Conservation (phyloP, 1,284 basidiomycete species). For the Coriolopsis trogii region DNA sequence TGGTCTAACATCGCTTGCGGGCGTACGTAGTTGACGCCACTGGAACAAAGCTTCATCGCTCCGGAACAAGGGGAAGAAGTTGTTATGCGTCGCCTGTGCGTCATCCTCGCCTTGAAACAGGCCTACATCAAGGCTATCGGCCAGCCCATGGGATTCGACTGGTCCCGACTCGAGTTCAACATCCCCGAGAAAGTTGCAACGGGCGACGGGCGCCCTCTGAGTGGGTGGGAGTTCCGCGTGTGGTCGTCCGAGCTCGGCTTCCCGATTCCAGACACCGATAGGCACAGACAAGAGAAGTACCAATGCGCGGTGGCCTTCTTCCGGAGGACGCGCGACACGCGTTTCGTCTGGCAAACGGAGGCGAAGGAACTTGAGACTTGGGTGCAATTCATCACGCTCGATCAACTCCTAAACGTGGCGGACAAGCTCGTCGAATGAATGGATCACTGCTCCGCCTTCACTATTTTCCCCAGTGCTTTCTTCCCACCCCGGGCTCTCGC, state of each 20-base stretch:
- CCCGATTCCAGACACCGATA: slow-evolving; percentile 55
- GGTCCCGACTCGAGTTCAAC: slow-evolving; percentile 77
- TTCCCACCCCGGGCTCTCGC: neutral
- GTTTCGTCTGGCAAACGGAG: slow-evolving; percentile 72
- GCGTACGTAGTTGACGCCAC: slow-evolving; percentile 55
- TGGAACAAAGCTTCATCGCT: slow-evolving; percentile 58
- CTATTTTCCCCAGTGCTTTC: neutral
- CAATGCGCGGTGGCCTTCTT: slow-evolving; percentile 78
- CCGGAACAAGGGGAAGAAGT: slow-evolving; percentile 59
- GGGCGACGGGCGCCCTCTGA: slow-evolving; percentile 66
- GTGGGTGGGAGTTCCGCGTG: slow-evolving; percentile 82
- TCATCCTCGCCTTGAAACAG: slow-evolving; percentile 74
- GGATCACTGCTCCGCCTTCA: neutral
- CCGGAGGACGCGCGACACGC: slow-evolving; percentile 61
- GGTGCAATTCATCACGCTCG: slow-evolving; percentile 82
- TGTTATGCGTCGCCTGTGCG: slow-evolving; percentile 70
- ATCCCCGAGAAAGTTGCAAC: slow-evolving; percentile 60
- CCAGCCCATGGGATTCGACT: slow-evolving; percentile 78
- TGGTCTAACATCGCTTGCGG: neutral
- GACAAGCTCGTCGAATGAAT: slow-evolving; percentile 61
- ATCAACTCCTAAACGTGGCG: slow-evolving; percentile 76
- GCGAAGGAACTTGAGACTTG: slow-evolving; percentile 67
- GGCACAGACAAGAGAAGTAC: slow-evolving; percentile 65
- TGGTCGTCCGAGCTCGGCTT: slow-evolving; percentile 75
- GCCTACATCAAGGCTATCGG: slow-evolving; percentile 82